Evolutionary conservation across 176 grass and related monocot species (phyloP).

Genomic region (Zoysia pacifica): DNA sequence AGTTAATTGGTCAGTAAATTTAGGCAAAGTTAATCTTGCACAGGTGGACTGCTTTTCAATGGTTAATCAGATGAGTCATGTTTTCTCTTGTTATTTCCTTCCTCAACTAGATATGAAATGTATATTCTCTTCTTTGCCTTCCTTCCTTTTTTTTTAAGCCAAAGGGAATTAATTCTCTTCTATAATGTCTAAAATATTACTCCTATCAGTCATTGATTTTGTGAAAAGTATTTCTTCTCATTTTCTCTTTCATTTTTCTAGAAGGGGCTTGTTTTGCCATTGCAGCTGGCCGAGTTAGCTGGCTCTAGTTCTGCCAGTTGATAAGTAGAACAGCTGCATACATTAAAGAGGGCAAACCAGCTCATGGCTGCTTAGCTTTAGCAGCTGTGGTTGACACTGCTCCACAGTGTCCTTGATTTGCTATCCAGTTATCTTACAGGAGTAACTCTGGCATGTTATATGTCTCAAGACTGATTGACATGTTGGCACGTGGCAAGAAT

Average conservation of each 20-base stretch:
- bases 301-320: constrained; percentile 36
- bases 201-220: background rate
- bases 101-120: background rate
- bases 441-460: background rate
- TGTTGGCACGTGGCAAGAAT: background rate
- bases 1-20: background rate
- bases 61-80: background rate
- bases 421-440: background rate
- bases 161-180: background rate
- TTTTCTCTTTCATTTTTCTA: background rate
- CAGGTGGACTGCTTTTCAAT: background rate
- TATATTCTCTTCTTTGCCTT: background rate
- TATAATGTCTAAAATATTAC: background rate
- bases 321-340: constrained; percentile 61
- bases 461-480: background rate
- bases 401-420: constrained; percentile 30
- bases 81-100: background rate
- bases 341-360: constrained; percentile 56
- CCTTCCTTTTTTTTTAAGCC: background rate
- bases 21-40: background rate
- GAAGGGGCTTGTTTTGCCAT: background rate
- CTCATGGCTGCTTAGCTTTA: constrained; percentile 56
- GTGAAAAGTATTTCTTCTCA: background rate
- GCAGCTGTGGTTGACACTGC: constrained; percentile 48
- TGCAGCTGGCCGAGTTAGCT: constrained; percentile 76